A percentile compares a stretch with the other conserved stretches of the same genome.
These are phyloP conservation scores for Rubroboletus satanas DNA, from an alignment of 768 basidiomycete genomes.

Conservation along the genomic window DNA sequence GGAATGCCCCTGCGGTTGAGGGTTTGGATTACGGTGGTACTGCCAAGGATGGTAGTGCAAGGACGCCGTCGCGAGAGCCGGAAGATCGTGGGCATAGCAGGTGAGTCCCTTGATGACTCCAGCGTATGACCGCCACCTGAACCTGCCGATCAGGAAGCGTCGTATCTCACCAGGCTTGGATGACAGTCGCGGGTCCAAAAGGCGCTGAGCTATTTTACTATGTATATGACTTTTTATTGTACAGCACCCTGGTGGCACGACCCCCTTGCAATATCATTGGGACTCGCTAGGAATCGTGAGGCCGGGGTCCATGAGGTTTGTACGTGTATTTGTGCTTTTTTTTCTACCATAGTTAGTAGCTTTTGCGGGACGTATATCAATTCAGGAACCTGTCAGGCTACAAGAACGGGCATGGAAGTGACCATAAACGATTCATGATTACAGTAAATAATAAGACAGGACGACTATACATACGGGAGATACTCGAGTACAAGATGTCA, in stretches of 20 bases:
- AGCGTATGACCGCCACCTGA: background rate
- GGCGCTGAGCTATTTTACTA: constrained; percentile 48
- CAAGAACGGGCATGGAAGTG: background rate
- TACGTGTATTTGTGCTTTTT: background rate
- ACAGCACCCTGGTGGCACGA: constrained; percentile 16
- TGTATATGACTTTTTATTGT: constrained; percentile 30
- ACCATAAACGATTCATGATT: constrained; percentile 9
- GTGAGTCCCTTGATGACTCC: constrained; percentile 33
- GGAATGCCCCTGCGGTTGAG: constrained; percentile 80
- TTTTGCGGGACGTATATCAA: background rate
- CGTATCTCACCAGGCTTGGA: constrained; percentile 70
- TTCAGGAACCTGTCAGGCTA: background rate
- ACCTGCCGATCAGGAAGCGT: constrained; percentile 51
- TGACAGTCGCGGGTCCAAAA: constrained; percentile 64
- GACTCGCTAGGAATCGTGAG: background rate
- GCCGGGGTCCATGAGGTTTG: too few species aligned
- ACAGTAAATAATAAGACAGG: constrained; percentile 23
- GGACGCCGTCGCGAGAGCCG: constrained; percentile 63
- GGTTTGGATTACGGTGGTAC: constrained; percentile 83
- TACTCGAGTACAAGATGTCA: constrained; percentile 12
- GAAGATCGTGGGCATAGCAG: constrained; percentile 62
- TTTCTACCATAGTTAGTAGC: background rate
- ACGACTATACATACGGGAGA: constrained; percentile 14
- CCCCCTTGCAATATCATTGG: constrained; percentile 3
- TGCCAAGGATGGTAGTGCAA: constrained; percentile 38